phyloP scores from a whole-genome alignment of 1,284 basidiomycete genomes.

The Apiotrichum laibachii region DNA sequence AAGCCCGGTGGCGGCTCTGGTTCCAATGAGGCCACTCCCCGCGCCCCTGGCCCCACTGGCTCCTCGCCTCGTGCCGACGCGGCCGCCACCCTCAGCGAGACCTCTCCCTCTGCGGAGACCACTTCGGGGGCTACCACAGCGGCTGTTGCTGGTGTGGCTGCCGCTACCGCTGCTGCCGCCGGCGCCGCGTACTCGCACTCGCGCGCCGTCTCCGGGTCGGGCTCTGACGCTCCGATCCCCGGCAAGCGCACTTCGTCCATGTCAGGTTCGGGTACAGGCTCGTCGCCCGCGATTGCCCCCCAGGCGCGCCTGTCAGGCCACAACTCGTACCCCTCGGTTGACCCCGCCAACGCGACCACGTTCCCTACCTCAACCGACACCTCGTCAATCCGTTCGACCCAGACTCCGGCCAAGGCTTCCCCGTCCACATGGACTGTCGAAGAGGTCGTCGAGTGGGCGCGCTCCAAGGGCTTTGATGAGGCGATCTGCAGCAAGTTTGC shows the following conservation, averaged over 20 bases:
- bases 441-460: conserved; percentile 87
- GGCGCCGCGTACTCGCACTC: not conserved
- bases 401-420: conserved; percentile 54
- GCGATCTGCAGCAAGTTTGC: conserved; percentile 75
- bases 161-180: not conserved
- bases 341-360: not conserved
- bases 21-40: not conserved
- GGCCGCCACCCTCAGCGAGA: not conserved
- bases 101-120: too few relatives aligned
- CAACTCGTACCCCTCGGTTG: not conserved
- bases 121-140: too few relatives aligned
- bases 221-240: not conserved
- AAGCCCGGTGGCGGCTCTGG: not conserved
- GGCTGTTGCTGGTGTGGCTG: not conserved
- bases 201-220: conserved; percentile 2
- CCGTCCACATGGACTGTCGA: conserved; percentile 76
- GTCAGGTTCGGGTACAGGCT: not conserved
- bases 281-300: not conserved
- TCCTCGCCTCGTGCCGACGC: not conserved
- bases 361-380: not conserved
- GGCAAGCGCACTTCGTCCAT: conserved; percentile 2
- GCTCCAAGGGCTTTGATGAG: conserved; percentile 78
- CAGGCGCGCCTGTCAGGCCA: not conserved
- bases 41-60: not conserved
- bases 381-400: not conserved